These are phyloP conservation scores for Gillenia trifoliata DNA, from an alignment of 306 rosid species.

Conservation along the genomic window DNA sequence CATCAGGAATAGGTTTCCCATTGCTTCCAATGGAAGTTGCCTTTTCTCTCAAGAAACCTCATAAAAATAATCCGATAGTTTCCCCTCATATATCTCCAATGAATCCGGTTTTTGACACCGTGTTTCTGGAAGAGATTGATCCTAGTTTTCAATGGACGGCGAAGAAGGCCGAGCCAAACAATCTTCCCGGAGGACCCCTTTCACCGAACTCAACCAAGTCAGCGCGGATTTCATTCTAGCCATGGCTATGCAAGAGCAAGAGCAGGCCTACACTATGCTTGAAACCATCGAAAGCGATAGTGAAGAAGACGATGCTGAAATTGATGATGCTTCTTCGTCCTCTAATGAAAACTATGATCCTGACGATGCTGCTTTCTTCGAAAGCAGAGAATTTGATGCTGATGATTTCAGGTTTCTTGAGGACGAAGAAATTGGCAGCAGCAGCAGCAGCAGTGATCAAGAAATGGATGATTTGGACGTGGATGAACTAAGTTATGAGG, in stretches of 20 bases:
- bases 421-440: constrained; percentile 24
- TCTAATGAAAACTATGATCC: constrained; percentile 7
- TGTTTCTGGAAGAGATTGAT: constrained; percentile 9
- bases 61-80: neutral
- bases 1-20: constrained; percentile 32
- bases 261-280: constrained; percentile 32
- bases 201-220: constrained; percentile 49
- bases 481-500: constrained; percentile 78
- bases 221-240: constrained; percentile 51
- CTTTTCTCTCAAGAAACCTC: constrained; percentile 35
- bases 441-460: constrained; percentile 21
- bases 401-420: constrained; percentile 38
- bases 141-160: constrained; percentile 37
- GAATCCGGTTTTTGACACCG: constrained; percentile 3
- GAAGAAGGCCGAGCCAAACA: constrained; percentile 47
- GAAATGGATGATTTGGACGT: constrained; percentile 39
- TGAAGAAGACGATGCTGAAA: constrained; percentile 27
- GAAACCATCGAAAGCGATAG: constrained; percentile 49
- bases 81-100: constrained; percentile 29
- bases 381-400: constrained; percentile 29
- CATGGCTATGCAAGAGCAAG: constrained; percentile 60
- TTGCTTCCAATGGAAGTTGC: constrained; percentile 59
- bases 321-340: constrained; percentile 11
- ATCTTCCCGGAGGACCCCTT: constrained; percentile 42
- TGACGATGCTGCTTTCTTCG: constrained; percentile 19